These are phyloP conservation scores for Saitozyma sp. DNA, from an alignment of 768 basidiomycete species.

Conservation along the genomic window DNA sequence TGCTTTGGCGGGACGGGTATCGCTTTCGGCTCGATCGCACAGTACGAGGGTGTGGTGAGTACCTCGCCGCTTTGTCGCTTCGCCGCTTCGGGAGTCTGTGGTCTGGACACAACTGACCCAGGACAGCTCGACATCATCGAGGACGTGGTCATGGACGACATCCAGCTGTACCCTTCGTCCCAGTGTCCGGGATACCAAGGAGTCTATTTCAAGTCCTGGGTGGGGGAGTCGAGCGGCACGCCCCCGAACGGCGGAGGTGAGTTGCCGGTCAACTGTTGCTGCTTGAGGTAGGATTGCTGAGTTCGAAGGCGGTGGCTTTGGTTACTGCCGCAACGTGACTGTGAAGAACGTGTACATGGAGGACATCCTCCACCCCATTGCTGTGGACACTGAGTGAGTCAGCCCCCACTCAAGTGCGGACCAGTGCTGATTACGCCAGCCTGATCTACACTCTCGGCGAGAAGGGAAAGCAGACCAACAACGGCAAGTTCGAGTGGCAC, in stretches of 20 bases:
- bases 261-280: neutral
- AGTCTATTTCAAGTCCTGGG: conserved; percentile 27
- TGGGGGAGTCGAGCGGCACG: conserved; percentile 8
- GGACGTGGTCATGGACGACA: conserved; percentile 20
- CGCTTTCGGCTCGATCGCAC: conserved; percentile 54
- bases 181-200: conserved; percentile 19
- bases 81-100: neutral
- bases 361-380: conserved; percentile 16
- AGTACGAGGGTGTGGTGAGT: conserved; percentile 45
- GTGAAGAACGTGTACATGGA: conserved; percentile 28
- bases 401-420: too few species aligned
- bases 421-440: conserved; percentile 2
- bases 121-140: conserved; percentile 18
- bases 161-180: conserved; percentile 16
- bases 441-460: conserved; percentile 1
- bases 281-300: neutral
- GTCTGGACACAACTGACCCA: neutral
- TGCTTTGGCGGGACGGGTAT: conserved; percentile 54
- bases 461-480: conserved; percentile 1
- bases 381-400: conserved; percentile 5
- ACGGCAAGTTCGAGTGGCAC: conserved; percentile 5
- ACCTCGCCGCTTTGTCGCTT: neutral
- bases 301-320: conserved; percentile 9
- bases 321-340: conserved; percentile 19
- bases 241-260: conserved; percentile 23